Evolutionary conservation across 2,329 filamentous ascomycete species (phyloP), one percentile per base, ranked within the genome.

Genomic region (Lachnum nothofagi): DNA sequence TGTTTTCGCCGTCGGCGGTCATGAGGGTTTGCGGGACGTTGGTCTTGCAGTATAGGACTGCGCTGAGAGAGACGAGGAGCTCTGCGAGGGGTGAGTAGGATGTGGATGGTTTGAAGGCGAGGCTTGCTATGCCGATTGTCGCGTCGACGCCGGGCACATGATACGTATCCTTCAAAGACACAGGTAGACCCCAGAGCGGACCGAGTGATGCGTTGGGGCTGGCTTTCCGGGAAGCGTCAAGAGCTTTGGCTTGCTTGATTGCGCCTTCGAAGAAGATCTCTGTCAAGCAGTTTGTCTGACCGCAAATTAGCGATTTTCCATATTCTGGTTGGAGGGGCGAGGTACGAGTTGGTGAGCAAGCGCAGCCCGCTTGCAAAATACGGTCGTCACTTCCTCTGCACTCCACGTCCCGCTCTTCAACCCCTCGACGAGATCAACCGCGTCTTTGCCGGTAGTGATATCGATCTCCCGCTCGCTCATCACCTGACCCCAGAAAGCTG

Each of bases 1-100:
- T 76, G 63, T 83, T 84, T 37, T 76, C 71, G 4, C 71, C 74
- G 58, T 84, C 80, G 37, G 77, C 64, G 5, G 52, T 53, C 55
- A 69, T 69, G 52, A 79, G 64, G 0, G 75, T 75, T 51, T 79
- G 76, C 1, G 83, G 82, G 1, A 86, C 70, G 56, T 85, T 86
- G 1, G 83, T 86, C 66, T 86, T 86, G 53, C 77, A 73, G 53
- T 85, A 83, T 17, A 83, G 67, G 0, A 87, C 72, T 0, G 82
- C 83, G 1, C 84, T 84, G 0, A 81, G 70, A n/a, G 70, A 69
- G 27, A 76, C 66, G 4, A 86, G 65, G 1, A 83, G 64, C 2
- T 75, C 69, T 0, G 83, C 76, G 7, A 85, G 67, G 7, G 57
- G 60, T 12, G 49, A 52, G 17, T 59, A 44, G 10, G 54, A 35